Base-by-base conservation (phyloP, 768 basidiomycete genomes). In the Galerina sulciceps region DNA sequence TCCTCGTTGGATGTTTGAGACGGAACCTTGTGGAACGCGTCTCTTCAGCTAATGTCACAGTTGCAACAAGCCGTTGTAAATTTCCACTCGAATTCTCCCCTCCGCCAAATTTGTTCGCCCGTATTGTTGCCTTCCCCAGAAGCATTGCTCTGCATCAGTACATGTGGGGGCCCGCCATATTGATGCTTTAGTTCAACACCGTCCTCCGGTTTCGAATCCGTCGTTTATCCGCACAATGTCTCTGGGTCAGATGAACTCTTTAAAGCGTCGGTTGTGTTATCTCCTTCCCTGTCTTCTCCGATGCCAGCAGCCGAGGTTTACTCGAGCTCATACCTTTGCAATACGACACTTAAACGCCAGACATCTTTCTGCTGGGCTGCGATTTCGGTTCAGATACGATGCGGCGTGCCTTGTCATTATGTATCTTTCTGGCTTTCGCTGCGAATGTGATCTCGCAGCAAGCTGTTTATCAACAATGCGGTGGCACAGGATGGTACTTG, bases 401-500 rank as follows among this genome's bases (percentile, higher is more conserved):
- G 60, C 49, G 47, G 18, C 50, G 40, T 36, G 15, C 59, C 50
- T 50, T 66, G 49, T 59, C 51, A 41, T 45, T 70, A 18, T 56
- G 53, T 22, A 47, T 68, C 53, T 53, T 72, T 26, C 41, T 76
- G 45, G 59, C 64, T 20, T 40, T 73, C 18, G 42, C 72, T 17
- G 57, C 54, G 53, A 23, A 57, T 48, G 72, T 63, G 23, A 48
- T 61, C n/a, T 76, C 79, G 18, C 80, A 81, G 53, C 75, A 77
- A 57, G 65, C 73, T 2, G 59, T 78, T 11, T 81, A 79, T 59
- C 69, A 62, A n/a, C 81, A 83, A 63, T 82, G 83, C 55, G 83
- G 82, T 41, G 81, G 83, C 20, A 78, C 72, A 34, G 79, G 79
- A 71, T 83, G 83, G 82, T 79, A 64, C 26, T 31, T 4, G 60